Evolutionary conservation across 2,329 filamentous ascomycete species (phyloP).

Genomic region (Fusarium sp.): DNA sequence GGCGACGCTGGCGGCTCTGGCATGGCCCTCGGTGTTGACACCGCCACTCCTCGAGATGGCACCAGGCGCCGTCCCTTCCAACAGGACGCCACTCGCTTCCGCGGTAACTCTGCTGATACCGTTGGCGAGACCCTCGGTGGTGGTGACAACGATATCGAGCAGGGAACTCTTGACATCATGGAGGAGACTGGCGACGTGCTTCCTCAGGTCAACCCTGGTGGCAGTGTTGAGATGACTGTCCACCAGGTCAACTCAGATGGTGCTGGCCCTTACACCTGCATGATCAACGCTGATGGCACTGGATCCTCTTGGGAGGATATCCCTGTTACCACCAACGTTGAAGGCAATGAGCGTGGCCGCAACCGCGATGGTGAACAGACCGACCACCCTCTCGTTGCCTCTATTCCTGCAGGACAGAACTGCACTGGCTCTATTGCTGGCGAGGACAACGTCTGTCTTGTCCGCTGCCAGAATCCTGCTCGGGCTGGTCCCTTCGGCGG

Average conservation of each 20-base stretch:
- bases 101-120: neutral
- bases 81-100: conserved; percentile 64
- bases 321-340: conserved; percentile 3
- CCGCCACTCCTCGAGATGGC: conserved; percentile 71
- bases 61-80: conserved; percentile 73
- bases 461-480: conserved; percentile 19
- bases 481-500: conserved; percentile 14
- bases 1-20: conserved; percentile 70
- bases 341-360: conserved; percentile 14
- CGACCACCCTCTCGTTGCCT: conserved; percentile 13
- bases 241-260: conserved; percentile 46
- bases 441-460: conserved; percentile 21
- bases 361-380: conserved; percentile 16
- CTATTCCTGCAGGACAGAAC: conserved; percentile 9
- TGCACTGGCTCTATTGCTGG: conserved; percentile 21
- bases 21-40: conserved; percentile 64
- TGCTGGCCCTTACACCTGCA: conserved; percentile 70
- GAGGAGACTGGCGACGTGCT: conserved; percentile 67
- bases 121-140: conserved; percentile 11
- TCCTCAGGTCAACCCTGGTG: conserved; percentile 71
- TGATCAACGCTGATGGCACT: conserved; percentile 72
- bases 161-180: conserved; percentile 61
- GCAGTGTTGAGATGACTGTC: conserved; percentile 70
- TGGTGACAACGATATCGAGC: conserved; percentile 19
- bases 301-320: conserved; percentile 15